Percentiles rank a stretch among this genome's conserved stretches.
phyloP scores from a whole-genome alignment of 331 rosid species.

The Erythrophleum ivorense region DNA sequence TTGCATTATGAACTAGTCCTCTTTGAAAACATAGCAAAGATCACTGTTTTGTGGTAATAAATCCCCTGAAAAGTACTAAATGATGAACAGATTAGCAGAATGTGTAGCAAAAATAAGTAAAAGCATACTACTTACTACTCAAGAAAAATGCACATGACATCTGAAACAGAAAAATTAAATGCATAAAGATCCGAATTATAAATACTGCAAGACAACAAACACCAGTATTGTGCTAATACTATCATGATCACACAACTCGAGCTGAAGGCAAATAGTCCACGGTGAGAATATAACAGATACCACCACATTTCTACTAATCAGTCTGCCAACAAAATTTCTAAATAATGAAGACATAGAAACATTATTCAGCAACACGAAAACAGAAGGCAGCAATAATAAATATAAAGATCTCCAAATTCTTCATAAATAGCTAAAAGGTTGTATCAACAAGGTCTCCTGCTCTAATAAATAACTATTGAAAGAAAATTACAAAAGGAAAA shows the following conservation, averaged over 20 bases:
- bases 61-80: constrained; percentile 23
- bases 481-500: not conserved
- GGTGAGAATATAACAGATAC: not conserved
- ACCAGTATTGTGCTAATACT: too few relatives aligned
- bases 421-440: not conserved
- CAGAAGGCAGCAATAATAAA: not conserved
- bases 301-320: not conserved
- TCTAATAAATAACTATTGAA: not conserved
- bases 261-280: not conserved
- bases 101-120: not conserved
- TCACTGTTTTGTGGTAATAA: constrained; percentile 7
- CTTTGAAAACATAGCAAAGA: constrained; percentile 18
- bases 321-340: not conserved
- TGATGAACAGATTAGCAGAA: not conserved
- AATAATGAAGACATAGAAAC: not conserved
- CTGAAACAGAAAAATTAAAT: not conserved
- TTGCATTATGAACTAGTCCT: not conserved
- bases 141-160: not conserved
- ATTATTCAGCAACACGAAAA: not conserved
- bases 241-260: not conserved
- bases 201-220: too few relatives aligned
- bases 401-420: not conserved
- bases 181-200: not conserved
- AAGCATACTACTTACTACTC: not conserved
- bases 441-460: not conserved